phyloP scores from a whole-genome alignment of 139 green algal species.

The Mesostigma viride region DNA sequence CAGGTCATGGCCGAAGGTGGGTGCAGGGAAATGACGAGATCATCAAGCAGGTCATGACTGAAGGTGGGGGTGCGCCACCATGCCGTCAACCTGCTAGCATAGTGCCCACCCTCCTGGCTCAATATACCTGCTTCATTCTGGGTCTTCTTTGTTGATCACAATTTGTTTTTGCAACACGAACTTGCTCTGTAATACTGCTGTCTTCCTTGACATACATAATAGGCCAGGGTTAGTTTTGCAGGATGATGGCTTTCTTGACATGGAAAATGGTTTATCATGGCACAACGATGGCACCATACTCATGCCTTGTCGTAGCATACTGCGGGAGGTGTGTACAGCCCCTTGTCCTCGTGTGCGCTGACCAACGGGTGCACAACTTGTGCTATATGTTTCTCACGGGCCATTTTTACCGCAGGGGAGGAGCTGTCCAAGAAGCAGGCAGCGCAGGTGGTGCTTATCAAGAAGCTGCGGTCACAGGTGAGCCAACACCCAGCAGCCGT shows the following conservation, averaged over 20 bases:
- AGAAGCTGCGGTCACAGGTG: conserved; percentile 49
- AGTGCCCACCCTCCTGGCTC: no score
- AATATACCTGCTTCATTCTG: no score
- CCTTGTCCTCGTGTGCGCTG: no score
- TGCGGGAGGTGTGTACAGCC: no score
- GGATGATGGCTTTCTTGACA: background rate
- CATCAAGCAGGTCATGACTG: conserved; percentile 64
- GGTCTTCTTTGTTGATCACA: no score
- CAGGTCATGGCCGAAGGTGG: conserved; percentile 52
- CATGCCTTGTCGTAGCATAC: background rate
- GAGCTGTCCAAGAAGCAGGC: conserved; percentile 36
- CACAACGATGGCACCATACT: background rate
- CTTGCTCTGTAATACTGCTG: no score
- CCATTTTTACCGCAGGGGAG: conserved; percentile 28
- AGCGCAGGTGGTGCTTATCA: conserved; percentile 39
- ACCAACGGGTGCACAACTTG: no score
- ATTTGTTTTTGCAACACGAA: no score
- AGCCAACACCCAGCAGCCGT: background rate
- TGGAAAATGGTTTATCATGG: background rate
- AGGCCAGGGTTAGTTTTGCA: conserved; percentile 4
- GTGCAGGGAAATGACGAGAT: conserved; percentile 79
- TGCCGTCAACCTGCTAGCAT: no score
- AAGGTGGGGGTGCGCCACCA: no score
- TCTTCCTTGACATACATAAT: no score
- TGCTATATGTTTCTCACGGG: no score